Conservation (phyloP, 2,329 filamentous ascomycete species). For the Fusarium coicis region DNA sequence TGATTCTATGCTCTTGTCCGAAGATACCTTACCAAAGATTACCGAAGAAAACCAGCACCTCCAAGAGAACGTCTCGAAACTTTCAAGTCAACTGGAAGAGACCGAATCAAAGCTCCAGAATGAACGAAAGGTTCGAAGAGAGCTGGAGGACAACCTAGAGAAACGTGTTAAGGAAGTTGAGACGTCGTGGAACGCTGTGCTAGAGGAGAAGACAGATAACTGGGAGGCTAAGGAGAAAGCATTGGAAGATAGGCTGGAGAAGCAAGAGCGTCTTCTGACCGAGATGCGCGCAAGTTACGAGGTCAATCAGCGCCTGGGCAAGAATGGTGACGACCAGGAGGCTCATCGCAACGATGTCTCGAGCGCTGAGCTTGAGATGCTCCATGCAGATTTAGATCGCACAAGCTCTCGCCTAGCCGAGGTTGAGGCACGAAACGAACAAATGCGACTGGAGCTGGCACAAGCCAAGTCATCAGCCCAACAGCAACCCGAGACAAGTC, state of each 20-base stretch:
- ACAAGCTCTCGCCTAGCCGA: slow-evolving; percentile 89
- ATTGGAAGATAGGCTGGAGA: slow-evolving; percentile 92
- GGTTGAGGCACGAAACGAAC: slow-evolving; percentile 93
- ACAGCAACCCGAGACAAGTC: slow-evolving; percentile 66
- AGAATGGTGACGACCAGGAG: slow-evolving; percentile 71
- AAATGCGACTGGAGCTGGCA: slow-evolving; percentile 88
- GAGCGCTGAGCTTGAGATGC: slow-evolving; percentile 92
- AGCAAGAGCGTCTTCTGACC: slow-evolving; percentile 89
- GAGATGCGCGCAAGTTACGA: slow-evolving; percentile 98
- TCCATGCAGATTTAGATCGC: slow-evolving; percentile 89
- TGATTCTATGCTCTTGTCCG: slow-evolving; percentile 89
- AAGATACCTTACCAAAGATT: slow-evolving; percentile 91
- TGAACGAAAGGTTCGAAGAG: slow-evolving; percentile 77
- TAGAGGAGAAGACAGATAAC: slow-evolving; percentile 95
- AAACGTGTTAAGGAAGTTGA: slow-evolving; percentile 89
- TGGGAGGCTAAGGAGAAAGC: slow-evolving; percentile 94
- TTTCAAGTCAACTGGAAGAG: slow-evolving; percentile 85
- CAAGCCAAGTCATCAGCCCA: slow-evolving; percentile 80
- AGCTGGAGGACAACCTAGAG: slow-evolving; percentile 82
- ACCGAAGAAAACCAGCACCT: slow-evolving; percentile 89
- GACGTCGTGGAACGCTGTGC: slow-evolving; percentile 85
- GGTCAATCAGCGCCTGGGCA: slow-evolving; percentile 88
- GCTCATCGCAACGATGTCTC: slow-evolving; percentile 74
- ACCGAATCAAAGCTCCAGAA: slow-evolving; percentile 82
- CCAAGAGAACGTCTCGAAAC: slow-evolving; percentile 78